Evolutionary conservation across 2,329 filamentous ascomycete genomes (phyloP), one percentile per base, ranked within the genome.

Genomic region (Calonectria fujianensis): DNA sequence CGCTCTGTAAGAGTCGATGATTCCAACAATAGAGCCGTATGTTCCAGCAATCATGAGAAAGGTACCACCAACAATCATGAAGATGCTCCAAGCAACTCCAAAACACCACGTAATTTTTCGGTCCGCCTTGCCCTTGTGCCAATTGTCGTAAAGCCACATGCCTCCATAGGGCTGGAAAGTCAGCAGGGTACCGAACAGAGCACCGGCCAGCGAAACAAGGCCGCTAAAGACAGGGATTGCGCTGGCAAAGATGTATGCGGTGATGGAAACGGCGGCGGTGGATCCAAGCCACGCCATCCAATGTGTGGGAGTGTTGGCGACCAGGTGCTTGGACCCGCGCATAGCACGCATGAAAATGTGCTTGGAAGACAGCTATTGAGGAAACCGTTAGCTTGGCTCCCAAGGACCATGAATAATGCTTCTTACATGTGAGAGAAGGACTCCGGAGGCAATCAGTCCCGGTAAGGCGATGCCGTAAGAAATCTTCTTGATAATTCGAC

Each of bases 131-230:
- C 45, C 45, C 35, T 29, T 61, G 35, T 14, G 37, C 85, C 84
- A 87, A 71, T 87, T 85, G 75, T 87, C 85, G 64, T 86, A 86
- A 1, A 87, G 73, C 86, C 86, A 87, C 85, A 87, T 87, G 76
- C 80, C 82, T 13, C 85, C 85, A 80, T 77, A 75, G 1, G 79
- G 76, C 65, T 79, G 77, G 71, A 31, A 79, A 79, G 83, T 80
- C 57, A 83, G 75, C 13, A 82, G 71, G 2, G 80, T 80, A 11
- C 80, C 80, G 7, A 82, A 76, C 1, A 83, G 68, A 4, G 81
- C 80, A 18, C 82, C 82, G 16, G 80, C 75, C 1, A 83, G 75
- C 2, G 81, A 80, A 1, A 83, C 77, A 32, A 83, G 74, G 29
- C 59, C 57, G 35, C 57, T 61, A 32, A 61, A 61, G n/a, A 61